Evolutionary conservation across 2,329 filamentous ascomycete genomes (phyloP).

Genomic region (Pseudogymnoascus verrucosus): DNA sequence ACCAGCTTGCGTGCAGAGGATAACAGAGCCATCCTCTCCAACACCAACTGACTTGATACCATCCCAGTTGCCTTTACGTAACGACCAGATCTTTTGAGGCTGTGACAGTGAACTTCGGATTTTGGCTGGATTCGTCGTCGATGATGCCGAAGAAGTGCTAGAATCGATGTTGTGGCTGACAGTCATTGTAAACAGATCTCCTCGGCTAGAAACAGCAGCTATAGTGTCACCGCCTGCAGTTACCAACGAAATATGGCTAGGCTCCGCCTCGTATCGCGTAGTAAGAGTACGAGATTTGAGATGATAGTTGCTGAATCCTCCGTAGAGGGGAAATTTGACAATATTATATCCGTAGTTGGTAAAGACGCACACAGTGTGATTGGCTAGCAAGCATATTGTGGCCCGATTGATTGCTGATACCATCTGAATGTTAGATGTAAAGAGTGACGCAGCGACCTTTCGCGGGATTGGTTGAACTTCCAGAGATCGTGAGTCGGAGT

Average conservation of each 20-base stretch:
- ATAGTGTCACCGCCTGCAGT: conserved; percentile 86
- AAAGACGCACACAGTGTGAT: conserved; percentile 85
- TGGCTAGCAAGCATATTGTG: conserved; percentile 76
- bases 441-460: conserved; percentile 79
- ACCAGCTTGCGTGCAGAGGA: conserved; percentile 85
- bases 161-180: conserved; percentile 61
- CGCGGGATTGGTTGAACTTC: conserved; percentile 75
- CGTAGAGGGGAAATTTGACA: conserved; percentile 67
- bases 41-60: conserved; percentile 81
- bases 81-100: conserved; percentile 80
- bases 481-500: conserved; percentile 86
- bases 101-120: conserved; percentile 66
- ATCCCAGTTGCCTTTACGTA: conserved; percentile 58
- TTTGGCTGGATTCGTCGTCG: conserved; percentile 83
- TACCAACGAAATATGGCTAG: conserved; percentile 66
- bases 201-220: conserved; percentile 73
- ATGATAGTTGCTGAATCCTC: conserved; percentile 63
- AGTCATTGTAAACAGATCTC: conserved; percentile 80
- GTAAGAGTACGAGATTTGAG: conserved; percentile 58
- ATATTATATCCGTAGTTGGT: conserved; percentile 95
- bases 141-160: conserved; percentile 52
- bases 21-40: conserved; percentile 88
- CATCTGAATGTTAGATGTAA: conserved; percentile 62
- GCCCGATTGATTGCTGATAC: conserved; percentile 87
- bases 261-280: conserved; percentile 54